Percentiles rank a stretch among this genome's conserved stretches.
These are phyloP conservation scores for Colletotrichum brevisporum DNA, from an alignment of 2,329 filamentous ascomycete genomes.

Conservation along the genomic window DNA sequence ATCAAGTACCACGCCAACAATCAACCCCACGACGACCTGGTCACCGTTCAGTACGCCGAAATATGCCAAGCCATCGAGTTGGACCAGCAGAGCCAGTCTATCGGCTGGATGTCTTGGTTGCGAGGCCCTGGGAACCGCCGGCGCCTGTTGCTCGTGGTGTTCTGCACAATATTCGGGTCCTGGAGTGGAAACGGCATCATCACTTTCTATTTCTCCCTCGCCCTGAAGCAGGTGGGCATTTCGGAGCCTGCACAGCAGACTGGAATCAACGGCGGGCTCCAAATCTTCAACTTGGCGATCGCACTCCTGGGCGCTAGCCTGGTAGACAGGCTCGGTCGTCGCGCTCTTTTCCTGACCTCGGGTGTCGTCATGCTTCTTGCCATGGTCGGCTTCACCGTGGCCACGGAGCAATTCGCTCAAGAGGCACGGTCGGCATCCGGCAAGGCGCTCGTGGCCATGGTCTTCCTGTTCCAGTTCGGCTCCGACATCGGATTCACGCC, in stretches of 20 bases:
- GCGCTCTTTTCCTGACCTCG: constrained; percentile 14
- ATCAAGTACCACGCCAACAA: constrained; percentile 64
- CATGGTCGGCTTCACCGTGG: constrained; percentile 20
- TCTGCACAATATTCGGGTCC: constrained; percentile 4
- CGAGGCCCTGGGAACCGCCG: constrained; percentile 12
- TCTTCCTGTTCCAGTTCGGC: constrained; percentile 56
- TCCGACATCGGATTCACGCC: constrained; percentile 70
- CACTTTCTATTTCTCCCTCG: background rate
- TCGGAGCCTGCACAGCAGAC: constrained; percentile 18
- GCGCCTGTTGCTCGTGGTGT: constrained; percentile 5
- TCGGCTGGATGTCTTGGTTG: background rate
- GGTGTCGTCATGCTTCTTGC: constrained; percentile 2
- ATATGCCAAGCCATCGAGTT: constrained; percentile 62
- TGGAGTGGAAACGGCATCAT: constrained; percentile 18
- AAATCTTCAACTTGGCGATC: constrained; percentile 25
- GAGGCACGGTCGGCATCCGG: constrained; percentile 14
- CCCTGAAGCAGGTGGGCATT: constrained; percentile 22
- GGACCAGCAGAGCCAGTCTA: constrained; percentile 46
- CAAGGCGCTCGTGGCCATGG: constrained; percentile 50
- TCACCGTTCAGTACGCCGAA: constrained; percentile 63
- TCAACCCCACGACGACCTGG: constrained; percentile 56
- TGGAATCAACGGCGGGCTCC: constrained; percentile 32
- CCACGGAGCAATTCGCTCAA: constrained; percentile 13
- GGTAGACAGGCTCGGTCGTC: constrained; percentile 18
- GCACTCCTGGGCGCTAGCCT: constrained; percentile 15